A percentile compares a stretch with the other conserved stretches of the same genome.
Evolutionary conservation across 208 protist genomes (phyloP).

Genomic region (Leishmania aethiopica): DNA sequence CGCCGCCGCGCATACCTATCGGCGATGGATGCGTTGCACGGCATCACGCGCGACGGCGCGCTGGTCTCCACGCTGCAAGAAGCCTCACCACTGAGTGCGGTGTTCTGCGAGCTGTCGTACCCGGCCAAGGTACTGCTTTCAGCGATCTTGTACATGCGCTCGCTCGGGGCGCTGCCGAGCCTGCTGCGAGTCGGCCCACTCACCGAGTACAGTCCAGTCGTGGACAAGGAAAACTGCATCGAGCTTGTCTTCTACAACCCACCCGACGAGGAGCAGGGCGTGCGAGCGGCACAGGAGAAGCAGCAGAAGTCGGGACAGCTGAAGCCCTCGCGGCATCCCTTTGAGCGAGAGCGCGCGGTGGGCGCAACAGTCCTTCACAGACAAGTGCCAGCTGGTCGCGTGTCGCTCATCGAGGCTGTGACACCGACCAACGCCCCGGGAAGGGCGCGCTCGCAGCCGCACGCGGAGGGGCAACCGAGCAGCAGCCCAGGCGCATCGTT

Average conservation of each 20-base stretch:
- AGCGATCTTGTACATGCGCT: slow-evolving; percentile 72
- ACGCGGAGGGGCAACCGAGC: not conserved
- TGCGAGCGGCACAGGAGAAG: slow-evolving; percentile 25
- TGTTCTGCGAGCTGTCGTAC: slow-evolving; percentile 63
- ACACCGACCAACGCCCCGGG: not conserved
- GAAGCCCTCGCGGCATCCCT: not conserved
- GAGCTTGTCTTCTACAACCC: slow-evolving; percentile 82
- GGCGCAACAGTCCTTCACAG: slow-evolving; percentile 3
- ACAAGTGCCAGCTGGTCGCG: not conserved
- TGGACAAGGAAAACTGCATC: slow-evolving; percentile 85
- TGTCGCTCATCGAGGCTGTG: slow-evolving; percentile 1
- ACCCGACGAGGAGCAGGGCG: slow-evolving; percentile 6
- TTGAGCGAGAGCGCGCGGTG: not conserved
- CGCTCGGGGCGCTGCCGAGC: slow-evolving; percentile 81
- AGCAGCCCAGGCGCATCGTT: not conserved
- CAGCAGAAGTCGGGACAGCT: slow-evolving; percentile 23
- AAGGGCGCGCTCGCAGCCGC: slow-evolving; percentile 3
- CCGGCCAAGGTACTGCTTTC: slow-evolving; percentile 73
- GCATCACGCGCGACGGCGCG: not conserved
- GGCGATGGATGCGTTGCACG: slow-evolving; percentile 16
- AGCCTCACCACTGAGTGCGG: slow-evolving; percentile 30
- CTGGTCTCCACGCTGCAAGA: slow-evolving; percentile 32
- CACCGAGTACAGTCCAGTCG: slow-evolving; percentile 53
- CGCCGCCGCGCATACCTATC: slow-evolving; percentile 22
- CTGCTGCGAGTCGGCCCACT: slow-evolving; percentile 73